Conservation (phyloP, 768 basidiomycete genomes). For the Boletus patriciae region DNA sequence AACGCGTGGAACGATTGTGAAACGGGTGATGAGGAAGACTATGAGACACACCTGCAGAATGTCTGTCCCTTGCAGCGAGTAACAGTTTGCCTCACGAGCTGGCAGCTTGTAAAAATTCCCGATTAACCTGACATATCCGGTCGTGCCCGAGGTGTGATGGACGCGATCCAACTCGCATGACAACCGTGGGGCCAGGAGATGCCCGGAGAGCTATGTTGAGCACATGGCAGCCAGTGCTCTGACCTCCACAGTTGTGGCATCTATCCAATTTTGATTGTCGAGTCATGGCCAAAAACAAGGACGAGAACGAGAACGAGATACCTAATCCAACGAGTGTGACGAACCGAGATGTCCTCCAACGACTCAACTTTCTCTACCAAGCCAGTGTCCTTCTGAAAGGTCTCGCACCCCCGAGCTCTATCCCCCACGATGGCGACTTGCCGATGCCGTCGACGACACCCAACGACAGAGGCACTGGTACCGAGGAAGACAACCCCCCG, state of each 20-base stretch:
- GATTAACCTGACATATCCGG: no score
- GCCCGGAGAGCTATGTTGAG: no score
- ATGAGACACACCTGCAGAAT: no score
- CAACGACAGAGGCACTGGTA: neutral
- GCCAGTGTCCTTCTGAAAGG: conserved; percentile 63
- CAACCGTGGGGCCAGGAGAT: no score
- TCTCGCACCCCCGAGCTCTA: conserved; percentile 24
- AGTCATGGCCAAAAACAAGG: conserved; percentile 69
- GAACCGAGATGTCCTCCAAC: conserved; percentile 77
- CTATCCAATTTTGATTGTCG: neutral
- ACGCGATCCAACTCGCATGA: no score
- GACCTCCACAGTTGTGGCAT: neutral
- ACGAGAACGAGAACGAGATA: conserved; percentile 54
- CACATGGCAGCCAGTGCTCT: no score
- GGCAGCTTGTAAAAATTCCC: no score
- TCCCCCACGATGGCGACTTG: neutral
- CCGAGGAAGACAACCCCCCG: neutral
- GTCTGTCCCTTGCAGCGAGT: no score
- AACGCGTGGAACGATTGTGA: no score
- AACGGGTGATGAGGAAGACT: no score
- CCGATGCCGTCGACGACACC: neutral
- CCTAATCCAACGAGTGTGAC: conserved; percentile 58
- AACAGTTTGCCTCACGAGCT: no score
- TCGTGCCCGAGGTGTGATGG: no score
- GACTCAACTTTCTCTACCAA: conserved; percentile 85